Evolutionary conservation across 2,329 filamentous ascomycete genomes (phyloP).

Genomic region (Sporothrix pallida): DNA sequence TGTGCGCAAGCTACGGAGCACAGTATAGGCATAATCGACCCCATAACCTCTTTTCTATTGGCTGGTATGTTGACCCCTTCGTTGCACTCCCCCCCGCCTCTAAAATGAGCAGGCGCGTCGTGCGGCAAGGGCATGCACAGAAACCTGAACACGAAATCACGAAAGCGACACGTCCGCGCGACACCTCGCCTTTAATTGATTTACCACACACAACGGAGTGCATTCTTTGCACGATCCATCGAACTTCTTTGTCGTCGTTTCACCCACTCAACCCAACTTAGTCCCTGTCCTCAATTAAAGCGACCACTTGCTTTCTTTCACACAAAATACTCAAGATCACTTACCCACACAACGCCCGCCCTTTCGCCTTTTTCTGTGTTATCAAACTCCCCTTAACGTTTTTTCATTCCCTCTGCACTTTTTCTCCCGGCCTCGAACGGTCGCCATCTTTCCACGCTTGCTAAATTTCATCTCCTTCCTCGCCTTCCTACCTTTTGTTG

Average conservation of each 20-base stretch:
- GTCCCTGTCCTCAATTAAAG: slow-evolving; percentile 15
- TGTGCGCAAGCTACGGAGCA: too few relatives aligned
- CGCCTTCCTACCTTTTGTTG: background rate
- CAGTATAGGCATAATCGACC: background rate
- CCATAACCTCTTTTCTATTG: slow-evolving; percentile 4
- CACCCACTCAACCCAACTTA: background rate
- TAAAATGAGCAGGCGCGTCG: slow-evolving; percentile 37
- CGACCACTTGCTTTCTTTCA: background rate
- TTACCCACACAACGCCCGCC: background rate
- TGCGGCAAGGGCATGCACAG: slow-evolving; percentile 30
- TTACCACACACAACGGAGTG: slow-evolving; percentile 29
- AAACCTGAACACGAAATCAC: slow-evolving; percentile 38
- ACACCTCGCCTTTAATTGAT: slow-evolving; percentile 40
- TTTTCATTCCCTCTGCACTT: background rate
- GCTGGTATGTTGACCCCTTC: background rate
- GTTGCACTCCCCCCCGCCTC: slow-evolving; percentile 10
- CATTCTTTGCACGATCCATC: too few relatives aligned
- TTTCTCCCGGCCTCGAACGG: background rate
- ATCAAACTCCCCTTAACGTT: background rate
- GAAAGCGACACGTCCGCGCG: slow-evolving; percentile 40
- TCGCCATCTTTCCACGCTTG: too few relatives aligned
- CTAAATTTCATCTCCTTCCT: background rate
- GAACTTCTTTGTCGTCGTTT: background rate
- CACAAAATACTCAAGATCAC: background rate
- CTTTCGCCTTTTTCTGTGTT: background rate